phyloP scores from a whole-genome alignment of 768 basidiomycete species.

The Russula emetica region DNA sequence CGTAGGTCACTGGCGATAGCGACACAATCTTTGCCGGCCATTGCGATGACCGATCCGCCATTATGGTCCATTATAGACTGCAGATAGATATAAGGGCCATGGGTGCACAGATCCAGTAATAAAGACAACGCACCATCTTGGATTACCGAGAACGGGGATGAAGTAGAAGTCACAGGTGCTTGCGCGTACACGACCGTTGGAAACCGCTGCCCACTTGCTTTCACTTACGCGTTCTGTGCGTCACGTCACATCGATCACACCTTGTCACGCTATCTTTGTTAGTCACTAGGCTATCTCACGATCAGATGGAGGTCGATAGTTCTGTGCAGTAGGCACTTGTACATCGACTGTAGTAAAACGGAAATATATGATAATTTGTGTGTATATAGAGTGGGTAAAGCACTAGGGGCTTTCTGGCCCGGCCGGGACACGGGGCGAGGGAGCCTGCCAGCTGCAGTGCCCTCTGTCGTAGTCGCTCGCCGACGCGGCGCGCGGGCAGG shows the following conservation, averaged over 20 bases:
- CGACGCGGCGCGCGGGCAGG: no score
- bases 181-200: background rate
- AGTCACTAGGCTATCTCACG: no score
- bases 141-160: background rate
- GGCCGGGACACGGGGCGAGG: no score
- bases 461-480: no score
- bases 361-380: no score
- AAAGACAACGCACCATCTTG: slow-evolving; percentile 21
- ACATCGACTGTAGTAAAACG: no score
- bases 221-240: slow-evolving; percentile 5
- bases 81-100: background rate
- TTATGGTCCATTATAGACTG: slow-evolving; percentile 91
- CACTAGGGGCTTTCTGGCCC: no score
- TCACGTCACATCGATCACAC: slow-evolving; percentile 1
- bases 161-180: background rate
- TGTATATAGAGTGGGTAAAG: no score
- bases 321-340: no score
- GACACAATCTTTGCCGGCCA: slow-evolving; percentile 98
- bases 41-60: slow-evolving; percentile 98
- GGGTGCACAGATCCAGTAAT: background rate
- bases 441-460: no score
- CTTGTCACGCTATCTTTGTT: slow-evolving; percentile 5
- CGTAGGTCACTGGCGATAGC: slow-evolving; percentile 96
- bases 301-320: no score
- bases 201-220: no score